Conservation (phyloP, 495 filamentous ascomycete genomes). For the Penicillium arizonense region DNA sequence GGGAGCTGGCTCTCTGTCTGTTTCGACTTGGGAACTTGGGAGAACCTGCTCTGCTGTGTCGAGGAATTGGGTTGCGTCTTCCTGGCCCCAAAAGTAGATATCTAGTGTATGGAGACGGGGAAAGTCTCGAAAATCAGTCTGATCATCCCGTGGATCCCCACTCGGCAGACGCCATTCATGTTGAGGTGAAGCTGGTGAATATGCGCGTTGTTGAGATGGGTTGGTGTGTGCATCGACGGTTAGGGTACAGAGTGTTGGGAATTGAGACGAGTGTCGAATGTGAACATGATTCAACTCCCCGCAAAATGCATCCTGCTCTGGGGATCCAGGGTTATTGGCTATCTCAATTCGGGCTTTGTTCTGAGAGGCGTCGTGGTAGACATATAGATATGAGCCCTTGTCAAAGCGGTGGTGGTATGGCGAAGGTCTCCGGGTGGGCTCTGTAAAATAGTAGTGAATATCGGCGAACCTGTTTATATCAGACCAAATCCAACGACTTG, state of each 20-base stretch:
- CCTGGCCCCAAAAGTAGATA: constrained; percentile 83
- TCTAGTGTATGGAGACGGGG: constrained; percentile 81
- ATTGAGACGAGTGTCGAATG: constrained; percentile 72
- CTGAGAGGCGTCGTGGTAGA: constrained; percentile 72
- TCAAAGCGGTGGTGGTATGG: constrained; percentile 76
- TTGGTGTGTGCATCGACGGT: constrained; percentile 59
- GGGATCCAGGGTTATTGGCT: constrained; percentile 81
- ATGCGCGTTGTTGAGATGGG: constrained; percentile 15
- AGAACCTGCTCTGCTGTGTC: constrained; percentile 61
- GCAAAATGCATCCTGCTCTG: constrained; percentile 87
- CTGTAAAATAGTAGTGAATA: constrained; percentile 83
- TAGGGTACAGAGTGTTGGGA: constrained; percentile 73
- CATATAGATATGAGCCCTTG: constrained; percentile 83
- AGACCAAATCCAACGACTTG: constrained; percentile 4
- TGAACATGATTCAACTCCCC: constrained; percentile 67
- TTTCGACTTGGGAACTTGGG: constrained; percentile 55
- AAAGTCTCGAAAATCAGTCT: constrained; percentile 68
- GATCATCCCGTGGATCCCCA: constrained; percentile 65
- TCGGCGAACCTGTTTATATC: constrained; percentile 69
- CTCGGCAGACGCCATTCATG: constrained; percentile 78
- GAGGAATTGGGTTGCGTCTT: constrained; percentile 73
- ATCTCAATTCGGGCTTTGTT: constrained; percentile 74
- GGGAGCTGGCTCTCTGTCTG: constrained; percentile 44
- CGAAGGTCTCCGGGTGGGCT: constrained; percentile 64
- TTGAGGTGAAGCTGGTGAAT: constrained; percentile 37